phyloP scores from a whole-genome alignment of 1,284 basidiomycete genomes.

The Marasmius sp. region DNA sequence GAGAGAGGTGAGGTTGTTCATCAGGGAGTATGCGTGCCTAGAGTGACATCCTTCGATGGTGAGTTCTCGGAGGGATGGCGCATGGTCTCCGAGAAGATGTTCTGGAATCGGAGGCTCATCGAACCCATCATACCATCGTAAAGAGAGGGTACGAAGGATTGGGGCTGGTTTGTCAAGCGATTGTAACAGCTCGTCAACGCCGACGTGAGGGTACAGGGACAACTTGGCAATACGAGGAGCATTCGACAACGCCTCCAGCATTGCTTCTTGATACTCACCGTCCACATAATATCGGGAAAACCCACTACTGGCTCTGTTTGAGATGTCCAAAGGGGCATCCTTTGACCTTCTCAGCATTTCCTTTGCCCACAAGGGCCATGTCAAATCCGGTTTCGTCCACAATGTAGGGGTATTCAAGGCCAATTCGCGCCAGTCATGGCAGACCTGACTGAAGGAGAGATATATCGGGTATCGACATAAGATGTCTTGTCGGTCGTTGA shows the following conservation, averaged over 20 bases:
- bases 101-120: conserved; percentile 16
- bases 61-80: conserved; percentile 28
- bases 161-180: conserved; percentile 10
- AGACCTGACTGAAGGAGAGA: conserved; percentile 12
- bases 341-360: conserved; percentile 16
- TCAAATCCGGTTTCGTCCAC: conserved; percentile 13
- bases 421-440: conserved; percentile 10
- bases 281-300: not conserved
- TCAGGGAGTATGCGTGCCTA: conserved; percentile 24
- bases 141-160: conserved; percentile 5
- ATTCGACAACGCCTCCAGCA: conserved; percentile 10
- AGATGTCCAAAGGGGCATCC: conserved; percentile 13
- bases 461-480: not conserved
- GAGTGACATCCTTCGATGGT: conserved; percentile 26
- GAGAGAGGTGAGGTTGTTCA: conserved; percentile 23
- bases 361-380: conserved; percentile 7
- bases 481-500: not conserved
- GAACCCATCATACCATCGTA: conserved; percentile 4
- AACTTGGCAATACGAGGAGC: conserved; percentile 5
- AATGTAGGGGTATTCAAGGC: conserved; percentile 11
- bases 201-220: conserved; percentile 1
- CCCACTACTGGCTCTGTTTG: conserved; percentile 2
- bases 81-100: conserved; percentile 21
- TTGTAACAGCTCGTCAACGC: conserved; percentile 6
- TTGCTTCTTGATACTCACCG: conserved; percentile 5